These are phyloP conservation scores for Akanthomyces lecanii DNA, from an alignment of 2,329 filamentous ascomycete genomes.

Conservation along the genomic window DNA sequence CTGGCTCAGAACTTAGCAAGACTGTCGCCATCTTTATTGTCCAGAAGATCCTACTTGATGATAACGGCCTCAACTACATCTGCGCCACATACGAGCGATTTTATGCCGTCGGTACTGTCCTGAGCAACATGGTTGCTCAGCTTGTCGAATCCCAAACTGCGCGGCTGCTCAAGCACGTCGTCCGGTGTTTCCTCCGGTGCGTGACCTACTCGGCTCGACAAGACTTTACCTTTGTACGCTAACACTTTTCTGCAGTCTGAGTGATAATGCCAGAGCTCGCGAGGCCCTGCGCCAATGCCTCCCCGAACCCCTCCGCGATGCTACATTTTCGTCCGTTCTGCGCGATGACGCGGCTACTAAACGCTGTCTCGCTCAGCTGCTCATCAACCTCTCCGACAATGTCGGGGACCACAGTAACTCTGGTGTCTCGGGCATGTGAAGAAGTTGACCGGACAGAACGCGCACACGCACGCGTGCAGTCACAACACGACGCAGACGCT, in stretches of 20 bases:
- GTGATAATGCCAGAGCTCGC: conserved; percentile 91
- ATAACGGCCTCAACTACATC: conserved; percentile 95
- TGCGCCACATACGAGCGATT: conserved; percentile 98
- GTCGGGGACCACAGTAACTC: conserved; percentile 51
- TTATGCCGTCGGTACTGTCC: conserved; percentile 93
- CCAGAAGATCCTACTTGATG: conserved; percentile 95
- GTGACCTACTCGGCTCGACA: conserved; percentile 27
- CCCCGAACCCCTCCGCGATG: conserved; percentile 95
- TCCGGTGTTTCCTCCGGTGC: conserved; percentile 91
- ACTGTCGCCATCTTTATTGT: conserved; percentile 99
- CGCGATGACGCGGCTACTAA: conserved; percentile 97
- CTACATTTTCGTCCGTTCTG: conserved; percentile 93
- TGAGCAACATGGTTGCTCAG: conserved; percentile 98
- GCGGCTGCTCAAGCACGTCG: conserved; percentile 91
- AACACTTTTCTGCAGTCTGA: conserved; percentile 56
- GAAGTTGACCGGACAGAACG: background rate
- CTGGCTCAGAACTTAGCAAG: conserved; percentile 95
- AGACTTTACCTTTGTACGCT: conserved; percentile 14
- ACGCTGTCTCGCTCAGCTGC: conserved; percentile 90
- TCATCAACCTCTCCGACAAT: conserved; percentile 94
- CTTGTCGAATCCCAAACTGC: conserved; percentile 97
- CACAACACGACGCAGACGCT: background rate
- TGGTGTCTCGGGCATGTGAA: conserved; percentile 33
- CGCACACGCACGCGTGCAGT: background rate
- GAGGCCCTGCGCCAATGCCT: conserved; percentile 95